Evolutionary conservation across 345 rosid genomes (phyloP), one percentile per base, ranked within the genome.

Genomic region (Ceriops decandra): DNA sequence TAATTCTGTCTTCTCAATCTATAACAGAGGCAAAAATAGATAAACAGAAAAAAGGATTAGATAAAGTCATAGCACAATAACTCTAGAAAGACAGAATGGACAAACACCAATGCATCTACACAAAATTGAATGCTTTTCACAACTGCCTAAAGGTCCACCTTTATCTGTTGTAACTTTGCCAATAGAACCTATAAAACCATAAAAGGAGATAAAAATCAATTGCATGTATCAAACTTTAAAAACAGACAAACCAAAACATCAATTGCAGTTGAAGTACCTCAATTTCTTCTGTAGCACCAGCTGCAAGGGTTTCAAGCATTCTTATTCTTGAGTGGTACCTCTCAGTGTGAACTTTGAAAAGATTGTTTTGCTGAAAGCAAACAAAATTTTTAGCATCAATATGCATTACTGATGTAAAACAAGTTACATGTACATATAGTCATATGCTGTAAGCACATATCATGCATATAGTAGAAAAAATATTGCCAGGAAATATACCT

Each of bases 221-320:
- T 52, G 63, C 54, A 24, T 17, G 30, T 57, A 26, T 5, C 17
- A 24, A 65, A 62, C 68, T 62, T 24, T 52, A n/a, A 61, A 52
- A 66, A 66, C 56, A 49, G 31, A 76, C 57, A 67, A 52, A 33
- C 46, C 35, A 67, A 51, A 70, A 66, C 49, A 19, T 19, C 27
- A 22, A 54, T 47, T 11, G 17, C 13, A 57, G 52, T 52, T 47
- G 22, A 66, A 70, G 20, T 76, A 95, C 99, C 93, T 84, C 86
- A 52, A 88, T 84, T 81, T 95, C 99, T 77, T 85, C 85, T 57
- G 83, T 72, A 47, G 87, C 73, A 72, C 98, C 98, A 68, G 81
- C 79, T 63, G 80, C 87, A 62, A 95, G 83, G 75, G 97, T 85
- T 77, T 91, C 99, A 66, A 91, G 82, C 26, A 82, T 87, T 77